A percentile compares a stretch with the other conserved stretches of the same genome.
Conservation (phyloP, 176 grass and related monocot genomes). For the Themeda triandra region DNA sequence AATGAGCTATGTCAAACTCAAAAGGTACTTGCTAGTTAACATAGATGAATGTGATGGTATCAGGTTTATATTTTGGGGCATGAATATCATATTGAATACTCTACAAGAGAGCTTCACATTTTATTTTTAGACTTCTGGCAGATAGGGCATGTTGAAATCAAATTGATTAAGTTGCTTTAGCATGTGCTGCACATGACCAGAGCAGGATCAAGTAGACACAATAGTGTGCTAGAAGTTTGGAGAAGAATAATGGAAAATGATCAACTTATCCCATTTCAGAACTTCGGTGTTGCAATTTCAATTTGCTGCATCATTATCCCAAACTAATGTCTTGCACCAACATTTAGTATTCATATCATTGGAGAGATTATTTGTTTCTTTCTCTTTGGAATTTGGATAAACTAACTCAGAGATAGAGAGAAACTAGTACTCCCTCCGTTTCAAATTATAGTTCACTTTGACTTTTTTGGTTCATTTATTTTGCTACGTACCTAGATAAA, state of each 20-base stretch:
- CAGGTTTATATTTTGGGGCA: neutral
- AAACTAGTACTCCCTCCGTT: no score
- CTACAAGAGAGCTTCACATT: neutral
- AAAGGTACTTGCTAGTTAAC: slow-evolving; percentile 15
- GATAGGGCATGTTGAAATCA: neutral
- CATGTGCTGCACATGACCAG: neutral
- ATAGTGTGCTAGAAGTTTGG: neutral
- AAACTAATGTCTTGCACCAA: neutral
- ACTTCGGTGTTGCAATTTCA: no score
- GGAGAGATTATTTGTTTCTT: neutral
- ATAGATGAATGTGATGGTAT: neutral
- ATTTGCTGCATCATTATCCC: neutral
- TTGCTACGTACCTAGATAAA: no score
- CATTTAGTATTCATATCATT: neutral
- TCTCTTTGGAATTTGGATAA: neutral
- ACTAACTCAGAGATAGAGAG: neutral
- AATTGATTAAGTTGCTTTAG: neutral
- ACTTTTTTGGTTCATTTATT: no score
- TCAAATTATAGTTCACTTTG: no score
- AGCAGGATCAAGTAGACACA: neutral
- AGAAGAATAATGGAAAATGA: neutral
- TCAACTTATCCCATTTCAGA: neutral
- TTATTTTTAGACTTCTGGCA: neutral
- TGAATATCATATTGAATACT: neutral
- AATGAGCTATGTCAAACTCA: neutral